Base-by-base conservation (phyloP, 352 stramenopile species). In the Pythium aristosporum region DNA sequence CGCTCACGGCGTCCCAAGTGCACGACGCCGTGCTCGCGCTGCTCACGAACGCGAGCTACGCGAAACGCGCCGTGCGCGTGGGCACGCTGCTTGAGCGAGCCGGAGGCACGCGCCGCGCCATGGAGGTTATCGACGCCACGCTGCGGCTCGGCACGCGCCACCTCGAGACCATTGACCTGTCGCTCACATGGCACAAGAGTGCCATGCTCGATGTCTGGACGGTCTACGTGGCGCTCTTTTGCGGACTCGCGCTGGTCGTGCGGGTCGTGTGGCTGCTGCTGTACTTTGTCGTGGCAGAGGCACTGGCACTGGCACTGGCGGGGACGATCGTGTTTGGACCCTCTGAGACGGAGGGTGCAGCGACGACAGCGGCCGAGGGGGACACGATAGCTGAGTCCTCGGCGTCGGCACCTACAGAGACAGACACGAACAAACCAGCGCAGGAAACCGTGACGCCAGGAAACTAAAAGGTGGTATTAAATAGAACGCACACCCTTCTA, bases 181-280 rank as follows among this genome's bases (percentile, higher is more conserved):
- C 69, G 42, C 61, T 75, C 20, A 83, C 86, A 12, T 94, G 86
- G 86, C 86, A 94, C 69, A 91, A 89, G 58, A 79, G 73, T 0
- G 82, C 79, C 23, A 73, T 94, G 63, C 75, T 94, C 1, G 86
- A 94, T 57, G 86, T 94, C 5, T 92, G 81, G 79, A 84, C 84
- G 4, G 80, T 92, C 8, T 92, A 89, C 60, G 78, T 73, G 2
- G 82, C 82, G 11, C 32, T 92, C 3, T 85, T 91, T 15, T 94
- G 86, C 20, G 65, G 91, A 28, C 32, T 89, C 30, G 80, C 79
- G 11, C 73, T 92, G 18, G 67, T 76, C 20, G 63, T 94, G 5
- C 85, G 83, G 2, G 64, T 89, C 3, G 67, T 86, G 53, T 92
- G 83, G 80, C 70, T 92, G 16, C 43, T 88, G n/a, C 34, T 90